Base-by-base conservation (phyloP, 2,329 filamentous ascomycete genomes). In the Colletotrichum plurivorum region DNA sequence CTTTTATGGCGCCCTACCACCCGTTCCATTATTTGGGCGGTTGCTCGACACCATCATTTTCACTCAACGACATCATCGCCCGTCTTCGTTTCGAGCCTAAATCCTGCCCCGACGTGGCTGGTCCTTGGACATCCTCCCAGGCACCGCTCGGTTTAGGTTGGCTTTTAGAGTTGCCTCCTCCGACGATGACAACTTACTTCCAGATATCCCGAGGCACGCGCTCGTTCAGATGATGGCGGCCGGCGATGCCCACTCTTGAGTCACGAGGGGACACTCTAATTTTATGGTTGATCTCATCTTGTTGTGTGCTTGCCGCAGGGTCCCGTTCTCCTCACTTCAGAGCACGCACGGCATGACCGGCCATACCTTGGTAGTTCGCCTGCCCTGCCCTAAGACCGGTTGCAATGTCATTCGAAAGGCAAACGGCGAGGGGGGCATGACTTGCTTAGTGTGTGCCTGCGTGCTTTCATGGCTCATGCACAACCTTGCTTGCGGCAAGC, bases 131-230 rank as follows among this genome's bases (percentile, higher is more conserved):
- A 15, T 9, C 36, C 48, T 45, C 36, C 45, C 46, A 25, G 51
- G n/a, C 13, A 27, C 3, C 18, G 10, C 15, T 36, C 39, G 15
- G 43, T 46, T 53, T 53, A 54, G 54, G 48, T 65, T 54, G 48
- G 20, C 48, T 54, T 53, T 59, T 68, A 68, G 18, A 65, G 48
- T 59, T 64, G 46, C 54, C 25, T 31, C 41, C 60, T 64, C 61
- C 49, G 49, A 68, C 61, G 54, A 22, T 68, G 65, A 68, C 65
- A 68, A 68, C 60, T 41, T 68, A 65, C 49, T 54, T 41, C 46
- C 41, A 65, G 18, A n/a, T 48, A 22, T 54, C 61, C 54, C 57
- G 48, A 53, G 54, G 48, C 48, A 36, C 55, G 54, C 61, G 54
- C 22, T 39, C 27, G 65, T 68, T 68, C 65, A 68, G 65, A 68